Evolutionary conservation across 176 grass and related monocot species (phyloP).

Genomic region (Musa troglodytarum): DNA sequence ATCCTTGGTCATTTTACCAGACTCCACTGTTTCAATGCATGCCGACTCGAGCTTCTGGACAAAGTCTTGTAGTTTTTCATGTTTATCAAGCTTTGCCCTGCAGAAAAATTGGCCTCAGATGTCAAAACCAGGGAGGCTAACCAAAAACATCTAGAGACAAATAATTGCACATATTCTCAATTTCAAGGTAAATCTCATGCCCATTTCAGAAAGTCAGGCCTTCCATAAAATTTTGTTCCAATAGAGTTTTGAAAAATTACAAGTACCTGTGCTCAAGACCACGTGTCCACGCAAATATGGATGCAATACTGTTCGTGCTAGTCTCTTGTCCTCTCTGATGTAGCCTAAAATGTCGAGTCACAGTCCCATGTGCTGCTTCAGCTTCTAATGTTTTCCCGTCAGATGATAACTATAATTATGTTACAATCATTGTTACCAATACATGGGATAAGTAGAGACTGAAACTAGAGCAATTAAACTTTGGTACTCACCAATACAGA

Average conservation of each 20-base stretch:
- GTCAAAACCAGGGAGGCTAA: neutral
- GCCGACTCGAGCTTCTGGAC: slow-evolving; percentile 73
- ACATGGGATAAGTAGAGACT: neutral
- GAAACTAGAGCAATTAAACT: neutral
- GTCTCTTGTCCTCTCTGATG: slow-evolving; percentile 94
- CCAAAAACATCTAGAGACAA: neutral
- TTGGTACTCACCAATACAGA: slow-evolving; percentile 68
- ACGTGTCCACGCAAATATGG: slow-evolving; percentile 96
- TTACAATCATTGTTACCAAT: neutral
- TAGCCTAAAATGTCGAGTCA: slow-evolving; percentile 93
- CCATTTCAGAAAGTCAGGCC: too few species aligned
- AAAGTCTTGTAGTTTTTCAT: slow-evolving; percentile 75
- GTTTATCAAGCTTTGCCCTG: slow-evolving; percentile 91
- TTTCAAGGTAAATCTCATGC: too few species aligned
- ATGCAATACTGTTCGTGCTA: slow-evolving; percentile 98
- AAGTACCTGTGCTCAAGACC: slow-evolving; percentile 86
- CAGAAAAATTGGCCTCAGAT: neutral
- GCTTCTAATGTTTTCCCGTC: slow-evolving; percentile 98
- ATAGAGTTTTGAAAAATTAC: neutral
- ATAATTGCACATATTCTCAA: too few species aligned
- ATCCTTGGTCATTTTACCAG: slow-evolving; percentile 98
- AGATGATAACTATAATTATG: slow-evolving; percentile 57
- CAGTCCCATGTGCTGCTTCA: slow-evolving; percentile 95
- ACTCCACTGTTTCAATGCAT: slow-evolving; percentile 74
- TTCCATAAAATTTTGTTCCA: neutral